These are phyloP conservation scores for Ampelocalamus luodianensis DNA, from an alignment of 176 grass and related monocot genomes.

Conservation along the genomic window DNA sequence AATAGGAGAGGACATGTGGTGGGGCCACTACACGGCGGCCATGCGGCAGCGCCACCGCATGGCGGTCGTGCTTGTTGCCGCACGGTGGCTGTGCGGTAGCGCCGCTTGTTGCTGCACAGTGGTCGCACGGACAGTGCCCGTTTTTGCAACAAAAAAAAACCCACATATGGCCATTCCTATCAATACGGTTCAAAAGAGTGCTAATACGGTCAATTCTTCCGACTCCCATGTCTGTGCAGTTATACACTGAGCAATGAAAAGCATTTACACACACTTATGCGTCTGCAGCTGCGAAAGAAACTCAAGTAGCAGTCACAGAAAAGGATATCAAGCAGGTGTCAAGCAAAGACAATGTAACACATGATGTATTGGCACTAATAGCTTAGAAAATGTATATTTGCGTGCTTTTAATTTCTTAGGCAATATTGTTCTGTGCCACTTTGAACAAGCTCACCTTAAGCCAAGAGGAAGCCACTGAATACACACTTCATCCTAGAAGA, in stretches of 20 bases:
- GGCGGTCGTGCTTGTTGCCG: too few relatives aligned
- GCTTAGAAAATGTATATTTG: background rate
- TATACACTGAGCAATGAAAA: background rate
- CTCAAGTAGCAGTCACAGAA: constrained; percentile 23
- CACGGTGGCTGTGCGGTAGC: too few relatives aligned
- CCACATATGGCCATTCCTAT: too few relatives aligned
- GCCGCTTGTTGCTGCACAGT: too few relatives aligned
- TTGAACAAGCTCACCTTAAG: constrained; percentile 38
- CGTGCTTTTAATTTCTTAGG: constrained; percentile 34
- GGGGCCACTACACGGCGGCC: too few relatives aligned
- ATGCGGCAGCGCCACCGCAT: too few relatives aligned
- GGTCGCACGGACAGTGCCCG: too few relatives aligned
- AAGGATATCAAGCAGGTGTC: constrained; percentile 44
- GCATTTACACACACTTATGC: background rate
- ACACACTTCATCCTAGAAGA: constrained; percentile 44
- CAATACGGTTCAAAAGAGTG: too few relatives aligned
- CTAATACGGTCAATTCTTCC: too few relatives aligned
- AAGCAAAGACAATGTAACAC: background rate
- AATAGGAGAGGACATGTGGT: too few relatives aligned
- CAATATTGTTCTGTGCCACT: constrained; percentile 41
- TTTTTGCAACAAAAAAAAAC: too few relatives aligned
- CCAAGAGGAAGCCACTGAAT: constrained; percentile 37
- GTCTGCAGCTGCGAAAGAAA: constrained; percentile 3
- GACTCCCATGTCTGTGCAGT: background rate
- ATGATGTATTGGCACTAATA: background rate